Base-by-base conservation (phyloP, 1,284 basidiomycete species). In the Ustilago tritici region DNA sequence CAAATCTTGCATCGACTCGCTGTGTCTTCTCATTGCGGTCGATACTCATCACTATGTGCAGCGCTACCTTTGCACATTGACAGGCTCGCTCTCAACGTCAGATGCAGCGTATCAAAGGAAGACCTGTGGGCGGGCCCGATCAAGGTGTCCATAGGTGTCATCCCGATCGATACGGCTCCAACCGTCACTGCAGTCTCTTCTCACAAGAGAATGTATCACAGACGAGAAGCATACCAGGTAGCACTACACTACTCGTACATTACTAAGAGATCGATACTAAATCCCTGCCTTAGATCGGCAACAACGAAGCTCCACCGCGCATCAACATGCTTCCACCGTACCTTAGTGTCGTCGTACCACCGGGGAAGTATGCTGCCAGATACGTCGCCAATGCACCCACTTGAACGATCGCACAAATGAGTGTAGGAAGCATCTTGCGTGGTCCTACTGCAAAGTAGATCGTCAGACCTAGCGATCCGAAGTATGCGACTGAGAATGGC, bases 401-500 rank as follows among this genome's bases (percentile, higher is more conserved):
- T 47, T 86, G 84, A 14, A 84, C 55, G 6, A 82, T 60, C 3
- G 84, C 84, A 35, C 71, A 76, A 2, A 82, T 50, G 15, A 86
- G 54, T 32, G 84, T 84, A 1, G 82, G 79, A 2, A 86, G 68
- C 56, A 80, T 77, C 62, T 74, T 79, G 36, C 80, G 66, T 17
- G 83, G 82, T 0, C 83, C 84, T 6, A 86, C 76, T 12, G 84
- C 83, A 78, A 84, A 85, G 74, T 86, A 86, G 62, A 86, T 77
- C 23, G 84, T 86, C 11, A 84, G 64, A 9, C 54, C 83, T 35
- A 86, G 63, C 4, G 83, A 83, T 5, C 62, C 65, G 61, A 86
- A 77, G 76, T 76, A 84, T 56, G 84, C 82, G 17, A 34, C 93
- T 93, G 61, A 90, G 89, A 53, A 89, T 85, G 78, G 88, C 89